These are phyloP conservation scores for Globisporangium barbulae DNA, from an alignment of 352 stramenopile species.

Conservation along the genomic window DNA sequence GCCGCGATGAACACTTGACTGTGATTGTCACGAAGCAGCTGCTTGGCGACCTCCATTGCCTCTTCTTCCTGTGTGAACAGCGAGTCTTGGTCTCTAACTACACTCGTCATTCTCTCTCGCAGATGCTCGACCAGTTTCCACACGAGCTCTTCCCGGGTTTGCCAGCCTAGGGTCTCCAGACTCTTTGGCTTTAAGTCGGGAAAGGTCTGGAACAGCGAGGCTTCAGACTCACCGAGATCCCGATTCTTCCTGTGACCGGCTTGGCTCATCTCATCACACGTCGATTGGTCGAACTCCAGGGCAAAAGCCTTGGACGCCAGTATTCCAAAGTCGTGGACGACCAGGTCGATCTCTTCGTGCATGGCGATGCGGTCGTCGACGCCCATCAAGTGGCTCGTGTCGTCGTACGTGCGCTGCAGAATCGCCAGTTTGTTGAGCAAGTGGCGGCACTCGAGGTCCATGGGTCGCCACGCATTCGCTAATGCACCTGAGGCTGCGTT, in stretches of 20 bases:
- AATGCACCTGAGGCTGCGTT: constrained; percentile 3
- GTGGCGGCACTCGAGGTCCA: constrained; percentile 10
- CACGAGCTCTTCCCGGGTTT: constrained; percentile 24
- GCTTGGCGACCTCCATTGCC: constrained; percentile 9
- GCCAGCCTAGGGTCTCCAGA: constrained; percentile 16
- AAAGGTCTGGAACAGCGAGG: constrained; percentile 1
- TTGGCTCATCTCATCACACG: neutral
- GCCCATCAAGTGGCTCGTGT: constrained; percentile 7
- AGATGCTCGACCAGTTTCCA: constrained; percentile 23
- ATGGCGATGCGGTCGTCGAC: constrained; percentile 13
- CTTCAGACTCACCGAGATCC: neutral
- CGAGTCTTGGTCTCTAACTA: neutral
- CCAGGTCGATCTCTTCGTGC: constrained; percentile 14
- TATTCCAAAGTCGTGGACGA: constrained; percentile 9
- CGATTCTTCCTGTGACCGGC: too few species aligned
- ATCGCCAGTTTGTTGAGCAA: constrained; percentile 9
- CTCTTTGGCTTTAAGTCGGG: constrained; percentile 1
- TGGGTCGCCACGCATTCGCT: neutral
- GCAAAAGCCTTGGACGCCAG: constrained; percentile 3
- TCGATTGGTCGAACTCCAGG: constrained; percentile 1
- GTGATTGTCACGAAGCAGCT: constrained; percentile 12
- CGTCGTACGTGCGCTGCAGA: constrained; percentile 14
- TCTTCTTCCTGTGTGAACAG: constrained; percentile 10
- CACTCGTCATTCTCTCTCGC: neutral
- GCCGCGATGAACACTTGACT: constrained; percentile 29